Evolutionary conservation across 2,329 filamentous ascomycete genomes (phyloP).

Genomic region (Pestalotiopsis sp.): DNA sequence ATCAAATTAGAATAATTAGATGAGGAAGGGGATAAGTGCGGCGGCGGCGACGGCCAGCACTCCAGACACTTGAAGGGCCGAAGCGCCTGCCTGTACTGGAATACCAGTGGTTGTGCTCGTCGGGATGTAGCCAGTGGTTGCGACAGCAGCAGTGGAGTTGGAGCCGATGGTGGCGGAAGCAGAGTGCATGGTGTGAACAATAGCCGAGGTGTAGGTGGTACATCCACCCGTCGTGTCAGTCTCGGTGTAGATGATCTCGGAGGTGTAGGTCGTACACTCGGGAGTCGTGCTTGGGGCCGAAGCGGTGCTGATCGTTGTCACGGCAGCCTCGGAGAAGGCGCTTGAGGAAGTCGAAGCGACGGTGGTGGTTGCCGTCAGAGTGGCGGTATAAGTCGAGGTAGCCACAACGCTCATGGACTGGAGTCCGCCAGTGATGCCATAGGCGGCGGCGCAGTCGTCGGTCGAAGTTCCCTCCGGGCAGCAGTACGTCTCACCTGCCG

Average conservation of each 20-base stretch:
- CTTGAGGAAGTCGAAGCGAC: constrained; percentile 16
- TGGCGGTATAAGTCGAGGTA: constrained; percentile 31
- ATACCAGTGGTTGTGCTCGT: constrained; percentile 1
- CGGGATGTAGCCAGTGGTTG: background rate
- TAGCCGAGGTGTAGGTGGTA: constrained; percentile 14
- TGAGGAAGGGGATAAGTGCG: background rate
- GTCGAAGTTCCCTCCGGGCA: constrained; percentile 59
- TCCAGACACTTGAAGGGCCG: background rate
- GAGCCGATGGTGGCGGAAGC: constrained; percentile 11
- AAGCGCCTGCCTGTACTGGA: constrained; percentile 8
- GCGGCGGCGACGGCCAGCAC: background rate
- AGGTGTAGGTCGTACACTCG: background rate
- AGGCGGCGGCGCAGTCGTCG: constrained; percentile 53
- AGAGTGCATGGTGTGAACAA: constrained; percentile 10
- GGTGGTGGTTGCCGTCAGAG: constrained; percentile 30
- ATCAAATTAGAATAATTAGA: background rate
- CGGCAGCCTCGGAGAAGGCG: constrained; percentile 12
- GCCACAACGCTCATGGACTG: constrained; percentile 42
- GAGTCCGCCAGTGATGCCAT: constrained; percentile 50
- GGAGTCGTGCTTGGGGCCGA: constrained; percentile 9
- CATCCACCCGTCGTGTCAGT: background rate
- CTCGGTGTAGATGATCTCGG: constrained; percentile 3
- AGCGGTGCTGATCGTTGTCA: constrained; percentile 14
- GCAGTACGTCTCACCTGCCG: constrained; percentile 55
- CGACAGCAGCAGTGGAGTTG: background rate